Base-by-base conservation (phyloP, 2,329 filamentous ascomycete species). In the Pezicula neosporulosa region DNA sequence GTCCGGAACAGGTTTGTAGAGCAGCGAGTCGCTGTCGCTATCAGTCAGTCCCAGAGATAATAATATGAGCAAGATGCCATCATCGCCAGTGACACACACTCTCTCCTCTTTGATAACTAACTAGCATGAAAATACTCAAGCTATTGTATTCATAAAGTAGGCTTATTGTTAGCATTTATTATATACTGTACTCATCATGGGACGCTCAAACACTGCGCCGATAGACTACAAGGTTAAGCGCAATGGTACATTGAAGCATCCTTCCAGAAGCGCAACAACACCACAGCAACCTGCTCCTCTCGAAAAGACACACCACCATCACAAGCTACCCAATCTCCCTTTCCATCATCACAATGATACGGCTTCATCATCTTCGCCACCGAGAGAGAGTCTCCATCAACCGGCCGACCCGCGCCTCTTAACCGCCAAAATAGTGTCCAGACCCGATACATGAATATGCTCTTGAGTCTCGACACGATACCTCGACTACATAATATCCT, bases 361-460 rank as follows among this genome's bases (percentile, higher is more conserved):
- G n/a, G 12, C 27, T 12, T 30, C 48, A 16, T 15, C 48, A 4
- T 27, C 39, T 9, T 39, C 48, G 12, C 42, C 30, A 19, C 37
- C 47, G 21, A 10, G 12, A 33, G 12, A 33, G 10, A 10, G 9
- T 44, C 42, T 16, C 8, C 24, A n/a, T 21, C 35, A 16, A 18
- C 35, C 6, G 48, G 8, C 18, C 51, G 49, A 15, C 51, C 55
- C 1, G 30, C 10, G 3, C 30, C 27, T 1, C 53, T 49, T 3
- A 52, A 53, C n/a, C 48, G 60, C 6, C 48, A 56, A 27, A 60
- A 58, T 37, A 57, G 53, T 18, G 48, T 58, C 1, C 63, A 65
- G 35, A 66, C 63, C 6, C 47, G 59, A 16, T 65, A 63, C 45
- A 63, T 65, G 53, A 46, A 44, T 16, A 64, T 65, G 60, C 57